Evolutionary conservation across 305 asterid genomes (phyloP).

Genomic region (Plantago coronopus): DNA sequence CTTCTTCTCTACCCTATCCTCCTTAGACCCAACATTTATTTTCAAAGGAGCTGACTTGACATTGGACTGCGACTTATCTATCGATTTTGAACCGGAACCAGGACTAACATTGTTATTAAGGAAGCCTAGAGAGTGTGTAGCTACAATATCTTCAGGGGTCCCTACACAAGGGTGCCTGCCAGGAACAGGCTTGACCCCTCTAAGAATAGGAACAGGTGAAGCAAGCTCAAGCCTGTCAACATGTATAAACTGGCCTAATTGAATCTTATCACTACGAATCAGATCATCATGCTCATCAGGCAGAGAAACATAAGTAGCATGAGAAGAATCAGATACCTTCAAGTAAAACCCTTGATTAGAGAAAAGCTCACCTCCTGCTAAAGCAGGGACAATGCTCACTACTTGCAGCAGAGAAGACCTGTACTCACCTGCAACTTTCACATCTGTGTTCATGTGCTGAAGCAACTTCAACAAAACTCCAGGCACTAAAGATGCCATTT

Average conservation of each 20-base stretch:
- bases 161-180: conserved; percentile 99
- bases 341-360: conserved; percentile 91
- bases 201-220: conserved; percentile 85
- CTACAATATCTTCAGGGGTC: conserved; percentile 88
- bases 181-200: conserved; percentile 78
- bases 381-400: conserved; percentile 92
- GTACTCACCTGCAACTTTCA: conserved; percentile 92
- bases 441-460: conserved; percentile 97
- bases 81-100: conserved; percentile 37
- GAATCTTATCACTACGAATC: conserved; percentile 91
- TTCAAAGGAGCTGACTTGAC: conserved; percentile 38
- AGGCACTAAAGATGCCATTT: conserved; percentile 88
- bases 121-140: conserved; percentile 81
- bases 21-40: conserved; percentile 38
- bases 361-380: conserved; percentile 92
- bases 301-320: conserved; percentile 89
- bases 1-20: conserved; percentile 50
- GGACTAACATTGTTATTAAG: conserved; percentile 54
- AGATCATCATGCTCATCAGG: conserved; percentile 94
- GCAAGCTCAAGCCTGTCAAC: conserved; percentile 91
- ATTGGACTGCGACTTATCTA: conserved; percentile 37
- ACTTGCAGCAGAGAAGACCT: conserved; percentile 86
- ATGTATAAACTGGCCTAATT: conserved; percentile 88
- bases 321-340: conserved; percentile 98
- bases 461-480: conserved; percentile 89